Base-by-base conservation (phyloP, 306 rosid species). In the Castanospermum australe region DNA sequence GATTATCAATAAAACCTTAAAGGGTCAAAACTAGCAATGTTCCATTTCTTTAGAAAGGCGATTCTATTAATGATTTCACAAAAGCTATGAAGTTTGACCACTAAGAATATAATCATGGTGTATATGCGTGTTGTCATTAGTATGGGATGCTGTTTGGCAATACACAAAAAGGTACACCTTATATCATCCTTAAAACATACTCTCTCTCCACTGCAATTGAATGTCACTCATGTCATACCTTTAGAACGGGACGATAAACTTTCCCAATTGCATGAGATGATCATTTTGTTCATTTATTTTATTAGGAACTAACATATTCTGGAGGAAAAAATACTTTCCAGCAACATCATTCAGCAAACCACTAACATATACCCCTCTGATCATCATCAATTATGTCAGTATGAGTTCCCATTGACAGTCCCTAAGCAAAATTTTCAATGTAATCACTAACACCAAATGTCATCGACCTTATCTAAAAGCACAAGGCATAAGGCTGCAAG, bases 61-160 rank as follows among this genome's bases (percentile, higher is more conserved):
- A 30, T 48, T 41, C 13, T 41, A 52, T 13, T 60, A 30, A 30
- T 44, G 30, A 71, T 47, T 83, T 45, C 57, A 77, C 25, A 63
- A 82, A 68, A 76, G n/a, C 61, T 48, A 68, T 51, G 38, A 21
- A 69, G 76, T 69, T 28, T 20, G 20, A 10, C 22, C 32, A 28
- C 32, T 28, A 28, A 50, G 22, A 50, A 17, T 17, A 5, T 15
- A 50, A 4, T 22, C n/a, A n/a, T 15, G 56, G 56, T 50, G 9
- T 8, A 50, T n/a, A 50, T 50, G 56, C 22, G n/a, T 15, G 22
- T n/a, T 15, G 47, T 33, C 11, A 39, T 54, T 62, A 18, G 68
- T 32, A 14, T 33, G 13, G 44, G 17, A 36, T 52, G 54, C 20
- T 20, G 39, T 32, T 71, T 36, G 52, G 64, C 13, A 33, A 70